phyloP scores from a whole-genome alignment of 2,329 filamentous ascomycete species.

The Arthrocladium fulminans region DNA sequence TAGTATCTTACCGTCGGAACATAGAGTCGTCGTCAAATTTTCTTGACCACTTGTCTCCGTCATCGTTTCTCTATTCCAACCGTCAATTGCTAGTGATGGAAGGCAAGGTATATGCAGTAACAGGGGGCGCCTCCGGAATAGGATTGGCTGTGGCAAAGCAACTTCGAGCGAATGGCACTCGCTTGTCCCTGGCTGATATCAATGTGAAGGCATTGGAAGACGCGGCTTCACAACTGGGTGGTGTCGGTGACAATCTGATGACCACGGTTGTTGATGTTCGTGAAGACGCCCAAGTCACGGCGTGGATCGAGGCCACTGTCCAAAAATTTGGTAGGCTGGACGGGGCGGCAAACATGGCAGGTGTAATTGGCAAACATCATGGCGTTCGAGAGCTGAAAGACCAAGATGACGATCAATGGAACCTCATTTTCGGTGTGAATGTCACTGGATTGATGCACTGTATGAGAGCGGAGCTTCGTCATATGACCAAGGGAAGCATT shows the following conservation, averaged over 20 bases:
- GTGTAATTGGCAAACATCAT: conserved; percentile 32
- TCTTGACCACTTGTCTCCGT: too few species aligned
- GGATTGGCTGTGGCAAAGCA: conserved; percentile 40
- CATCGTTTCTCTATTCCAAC: too few species aligned
- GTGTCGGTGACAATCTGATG: not conserved
- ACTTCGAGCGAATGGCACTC: conserved; percentile 37
- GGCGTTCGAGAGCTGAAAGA: conserved; percentile 1
- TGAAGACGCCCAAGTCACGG: not conserved
- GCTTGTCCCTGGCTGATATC: conserved; percentile 42
- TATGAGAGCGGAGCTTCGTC: conserved; percentile 30
- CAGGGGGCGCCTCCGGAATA: conserved; percentile 43
- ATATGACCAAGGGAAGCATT: conserved; percentile 20
- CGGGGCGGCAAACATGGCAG: conserved; percentile 41
- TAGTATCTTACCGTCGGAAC: too few species aligned
- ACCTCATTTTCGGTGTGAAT: conserved; percentile 46
- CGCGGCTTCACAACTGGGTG: not conserved
- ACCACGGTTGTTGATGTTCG: not conserved
- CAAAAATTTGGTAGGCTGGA: conserved; percentile 36
- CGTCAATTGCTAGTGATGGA: conserved; percentile 21
- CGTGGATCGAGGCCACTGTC: conserved; percentile 27
- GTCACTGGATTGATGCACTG: conserved; percentile 43
- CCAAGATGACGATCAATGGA: conserved; percentile 27
- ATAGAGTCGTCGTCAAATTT: too few species aligned
- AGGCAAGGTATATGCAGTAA: conserved; percentile 42
- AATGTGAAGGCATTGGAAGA: conserved; percentile 28